These are phyloP conservation scores for Boletus sp. DNA, from an alignment of 768 basidiomycete genomes.

Conservation along the genomic window DNA sequence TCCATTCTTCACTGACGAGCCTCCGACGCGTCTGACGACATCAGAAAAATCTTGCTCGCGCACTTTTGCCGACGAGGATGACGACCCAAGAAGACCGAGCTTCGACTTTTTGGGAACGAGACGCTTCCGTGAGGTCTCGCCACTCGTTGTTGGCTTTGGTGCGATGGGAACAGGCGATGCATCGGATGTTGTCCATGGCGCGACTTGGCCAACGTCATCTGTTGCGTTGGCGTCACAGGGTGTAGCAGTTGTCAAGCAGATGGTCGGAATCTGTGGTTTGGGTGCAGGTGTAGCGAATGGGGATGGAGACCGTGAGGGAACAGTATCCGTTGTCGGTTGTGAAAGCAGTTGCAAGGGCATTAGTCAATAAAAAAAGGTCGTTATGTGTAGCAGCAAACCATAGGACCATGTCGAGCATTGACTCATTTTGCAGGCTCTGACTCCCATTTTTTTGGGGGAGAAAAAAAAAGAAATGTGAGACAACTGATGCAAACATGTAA, in stretches of 20 bases:
- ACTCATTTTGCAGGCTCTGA: no score
- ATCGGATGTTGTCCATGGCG: slow-evolving; percentile 20
- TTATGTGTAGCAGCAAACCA: slow-evolving; percentile 22
- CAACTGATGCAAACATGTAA: no score
- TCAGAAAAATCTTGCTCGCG: slow-evolving; percentile 55
- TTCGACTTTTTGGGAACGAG: slow-evolving; percentile 76
- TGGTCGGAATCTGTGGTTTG: slow-evolving; percentile 49
- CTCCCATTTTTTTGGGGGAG: no score
- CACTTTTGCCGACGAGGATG: slow-evolving; percentile 27
- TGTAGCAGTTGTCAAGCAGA: slow-evolving; percentile 65
- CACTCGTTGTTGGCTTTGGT: slow-evolving; percentile 24
- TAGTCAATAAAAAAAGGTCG: slow-evolving; percentile 19
- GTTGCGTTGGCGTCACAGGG: slow-evolving; percentile 48
- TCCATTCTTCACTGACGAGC: slow-evolving; percentile 17
- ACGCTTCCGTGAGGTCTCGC: slow-evolving; percentile 36
- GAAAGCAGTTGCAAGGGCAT: slow-evolving; percentile 32
- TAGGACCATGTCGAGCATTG: slow-evolving; percentile 19
- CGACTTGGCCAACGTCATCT: slow-evolving; percentile 26
- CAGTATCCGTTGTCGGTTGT: slow-evolving; percentile 26
- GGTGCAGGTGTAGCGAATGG: slow-evolving; percentile 26
- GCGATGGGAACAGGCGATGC: slow-evolving; percentile 25
- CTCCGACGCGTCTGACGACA: slow-evolving; percentile 50
- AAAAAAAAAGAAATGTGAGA: no score
- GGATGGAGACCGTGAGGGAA: slow-evolving; percentile 27
- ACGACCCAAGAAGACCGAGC: slow-evolving; percentile 43